phyloP scores from a whole-genome alignment of 371 early-diverging fungal genomes.

The Zychaea mexicana region DNA sequence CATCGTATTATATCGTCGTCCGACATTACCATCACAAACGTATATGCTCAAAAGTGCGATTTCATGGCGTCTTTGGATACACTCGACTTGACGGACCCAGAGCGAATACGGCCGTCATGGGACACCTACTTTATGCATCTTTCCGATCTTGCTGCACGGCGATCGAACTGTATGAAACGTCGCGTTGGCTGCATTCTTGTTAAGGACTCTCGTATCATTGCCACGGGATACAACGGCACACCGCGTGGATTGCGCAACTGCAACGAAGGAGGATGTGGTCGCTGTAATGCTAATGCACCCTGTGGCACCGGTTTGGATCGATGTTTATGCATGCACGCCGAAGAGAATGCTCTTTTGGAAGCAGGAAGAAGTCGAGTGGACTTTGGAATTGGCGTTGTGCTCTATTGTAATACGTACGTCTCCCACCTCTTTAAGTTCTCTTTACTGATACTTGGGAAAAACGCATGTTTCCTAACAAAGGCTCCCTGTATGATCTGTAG shows the following conservation, averaged over 20 bases:
- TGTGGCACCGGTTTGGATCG: constrained; percentile 81
- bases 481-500: no score
- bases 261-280: constrained; percentile 91
- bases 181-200: constrained; percentile 97
- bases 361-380: constrained; percentile 87
- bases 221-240: constrained; percentile 99
- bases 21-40: constrained; percentile 69
- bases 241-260: constrained; percentile 92
- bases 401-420: constrained; percentile 93
- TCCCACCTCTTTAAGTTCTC: no score
- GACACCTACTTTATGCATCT: constrained; percentile 97
- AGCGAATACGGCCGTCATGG: constrained; percentile 89
- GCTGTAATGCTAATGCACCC: constrained; percentile 86
- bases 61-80: neutral
- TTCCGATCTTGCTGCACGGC: constrained; percentile 83
- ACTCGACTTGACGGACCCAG: constrained; percentile 65
- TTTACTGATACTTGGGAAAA: no score
- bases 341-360: constrained; percentile 97
- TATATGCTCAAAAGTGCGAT: constrained; percentile 36
- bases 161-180: constrained; percentile 97
- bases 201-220: constrained; percentile 86
- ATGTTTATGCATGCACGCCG: constrained; percentile 98
- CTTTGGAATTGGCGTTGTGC: constrained; percentile 61
- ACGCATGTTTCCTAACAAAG: no score
- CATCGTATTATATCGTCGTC: constrained; percentile 52